Evolutionary conservation across 306 rosid species (phyloP).

Genomic region (Vigna radiata): DNA sequence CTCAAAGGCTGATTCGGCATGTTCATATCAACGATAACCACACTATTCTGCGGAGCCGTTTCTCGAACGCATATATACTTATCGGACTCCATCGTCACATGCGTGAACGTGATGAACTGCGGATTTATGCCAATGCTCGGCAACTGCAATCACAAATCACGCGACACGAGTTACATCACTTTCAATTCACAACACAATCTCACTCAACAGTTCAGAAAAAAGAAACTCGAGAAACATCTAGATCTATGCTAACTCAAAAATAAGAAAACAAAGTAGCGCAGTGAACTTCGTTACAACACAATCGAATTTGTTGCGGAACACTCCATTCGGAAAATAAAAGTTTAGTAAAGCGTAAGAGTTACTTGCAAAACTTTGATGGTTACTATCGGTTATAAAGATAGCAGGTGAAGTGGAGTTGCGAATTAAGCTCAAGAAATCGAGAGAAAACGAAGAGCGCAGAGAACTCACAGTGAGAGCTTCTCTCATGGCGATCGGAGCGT

Average conservation of each 20-base stretch:
- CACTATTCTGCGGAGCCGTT: conserved; percentile 91
- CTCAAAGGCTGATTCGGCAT: conserved; percentile 96
- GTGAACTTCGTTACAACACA: conserved; percentile 35
- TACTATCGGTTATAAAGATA: not conserved
- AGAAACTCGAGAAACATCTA: conserved; percentile 33
- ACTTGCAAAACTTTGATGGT: not conserved
- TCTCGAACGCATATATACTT: conserved; percentile 95
- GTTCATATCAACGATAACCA: conserved; percentile 90
- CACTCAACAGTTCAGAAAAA: conserved; percentile 50
- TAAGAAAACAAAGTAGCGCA: conserved; percentile 8
- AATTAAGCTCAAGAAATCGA: conserved; percentile 46
- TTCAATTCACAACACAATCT: conserved; percentile 25
- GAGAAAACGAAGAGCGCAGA: conserved; percentile 10
- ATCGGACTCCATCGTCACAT: conserved; percentile 97
- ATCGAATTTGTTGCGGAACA: conserved; percentile 23
- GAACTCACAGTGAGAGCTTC: conserved; percentile 87
- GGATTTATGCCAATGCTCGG: conserved; percentile 91
- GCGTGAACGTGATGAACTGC: conserved; percentile 92
- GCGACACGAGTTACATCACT: conserved; percentile 10
- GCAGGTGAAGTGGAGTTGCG: conserved; percentile 27
- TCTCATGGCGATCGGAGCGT: conserved; percentile 96
- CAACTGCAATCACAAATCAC: conserved; percentile 67
- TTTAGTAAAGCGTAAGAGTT: conserved; percentile 27
- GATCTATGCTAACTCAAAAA: conserved; percentile 54
- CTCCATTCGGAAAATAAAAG: conserved; percentile 31